phyloP scores from a whole-genome alignment of 1,284 basidiomycete genomes.

The Heliocybe sulcata region DNA sequence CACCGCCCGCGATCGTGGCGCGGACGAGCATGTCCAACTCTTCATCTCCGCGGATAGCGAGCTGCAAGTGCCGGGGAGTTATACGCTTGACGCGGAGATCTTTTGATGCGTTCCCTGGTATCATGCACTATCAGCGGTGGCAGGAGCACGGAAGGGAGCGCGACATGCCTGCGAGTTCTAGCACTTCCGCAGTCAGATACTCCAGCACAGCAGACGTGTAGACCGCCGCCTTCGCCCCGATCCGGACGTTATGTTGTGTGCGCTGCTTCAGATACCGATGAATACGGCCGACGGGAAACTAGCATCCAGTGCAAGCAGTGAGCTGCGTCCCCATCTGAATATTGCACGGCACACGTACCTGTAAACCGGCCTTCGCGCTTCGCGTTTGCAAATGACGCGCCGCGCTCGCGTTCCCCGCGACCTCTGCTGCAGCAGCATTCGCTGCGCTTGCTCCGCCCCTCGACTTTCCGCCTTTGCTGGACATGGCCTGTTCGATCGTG shows the following conservation, averaged over 20 bases:
- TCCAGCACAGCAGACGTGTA: constrained; percentile 90
- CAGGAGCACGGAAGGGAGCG: background rate
- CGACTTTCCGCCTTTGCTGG: background rate
- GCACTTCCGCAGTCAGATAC: constrained; percentile 86
- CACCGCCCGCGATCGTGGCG: constrained; percentile 50
- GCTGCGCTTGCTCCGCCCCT: background rate
- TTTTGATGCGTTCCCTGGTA: constrained; percentile 91
- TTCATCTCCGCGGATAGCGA: constrained; percentile 95
- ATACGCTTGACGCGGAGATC: constrained; percentile 96
- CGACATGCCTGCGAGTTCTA: constrained; percentile 77
- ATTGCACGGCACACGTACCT: background rate
- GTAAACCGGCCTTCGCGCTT: background rate
- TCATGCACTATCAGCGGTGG: background rate
- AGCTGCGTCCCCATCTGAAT: background rate
- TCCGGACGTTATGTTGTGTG: constrained; percentile 90
- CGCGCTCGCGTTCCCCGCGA: background rate
- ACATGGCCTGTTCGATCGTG: background rate
- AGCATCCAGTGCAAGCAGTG: background rate
- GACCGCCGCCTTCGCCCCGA: constrained; percentile 89
- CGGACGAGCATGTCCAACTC: constrained; percentile 78
- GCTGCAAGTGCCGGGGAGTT: constrained; percentile 88
- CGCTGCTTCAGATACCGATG: constrained; percentile 92
- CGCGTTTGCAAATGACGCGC: background rate
- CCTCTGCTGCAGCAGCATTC: background rate
- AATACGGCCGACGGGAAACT: constrained; percentile 93